Evolutionary conservation across 495 filamentous ascomycete genomes (phyloP).

Genomic region (Daldinia loculata): DNA sequence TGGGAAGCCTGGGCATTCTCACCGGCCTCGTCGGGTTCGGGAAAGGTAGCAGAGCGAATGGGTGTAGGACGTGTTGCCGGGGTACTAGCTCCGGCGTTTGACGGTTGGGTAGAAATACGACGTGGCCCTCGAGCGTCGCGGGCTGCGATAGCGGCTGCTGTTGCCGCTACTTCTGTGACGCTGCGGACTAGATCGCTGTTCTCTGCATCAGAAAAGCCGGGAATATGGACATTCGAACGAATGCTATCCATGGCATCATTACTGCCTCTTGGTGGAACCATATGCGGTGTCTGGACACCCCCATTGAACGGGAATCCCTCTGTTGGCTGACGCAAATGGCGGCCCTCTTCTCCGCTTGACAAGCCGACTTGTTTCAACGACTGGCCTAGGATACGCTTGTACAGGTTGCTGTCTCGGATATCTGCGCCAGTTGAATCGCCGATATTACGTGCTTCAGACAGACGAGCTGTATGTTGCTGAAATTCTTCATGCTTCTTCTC

Average conservation of each 20-base stretch:
- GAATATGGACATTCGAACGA: conserved; percentile 61
- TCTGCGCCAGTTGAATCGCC: conserved; percentile 56
- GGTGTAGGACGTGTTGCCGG: conserved; percentile 45
- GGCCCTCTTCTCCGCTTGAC: conserved; percentile 57
- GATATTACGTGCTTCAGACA: conserved; percentile 54
- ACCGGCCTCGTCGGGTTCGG: conserved; percentile 51
- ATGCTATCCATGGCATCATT: conserved; percentile 50
- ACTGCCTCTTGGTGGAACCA: conserved; percentile 74
- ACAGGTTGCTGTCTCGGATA: conserved; percentile 85
- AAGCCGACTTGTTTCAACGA: conserved; percentile 83
- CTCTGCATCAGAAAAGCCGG: conserved; percentile 78
- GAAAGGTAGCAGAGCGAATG: conserved; percentile 52
- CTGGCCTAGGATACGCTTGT: conserved; percentile 92
- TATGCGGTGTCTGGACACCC: conserved; percentile 63
- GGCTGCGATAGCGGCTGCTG: conserved; percentile 86
- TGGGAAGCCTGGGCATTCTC: conserved; percentile 60
- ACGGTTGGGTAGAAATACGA: conserved; percentile 39
- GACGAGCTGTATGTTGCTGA: conserved; percentile 44
- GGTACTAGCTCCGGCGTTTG: conserved; percentile 39
- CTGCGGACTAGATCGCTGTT: conserved; percentile 82
- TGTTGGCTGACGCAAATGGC: conserved; percentile 55
- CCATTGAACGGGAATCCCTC: conserved; percentile 43
- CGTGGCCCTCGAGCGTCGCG: conserved; percentile 67
- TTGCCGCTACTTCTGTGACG: conserved; percentile 90
- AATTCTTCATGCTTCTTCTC: conserved; percentile 75